phyloP scores from a whole-genome alignment of 2,329 filamentous ascomycete species.

The Alternaria burnsii region DNA sequence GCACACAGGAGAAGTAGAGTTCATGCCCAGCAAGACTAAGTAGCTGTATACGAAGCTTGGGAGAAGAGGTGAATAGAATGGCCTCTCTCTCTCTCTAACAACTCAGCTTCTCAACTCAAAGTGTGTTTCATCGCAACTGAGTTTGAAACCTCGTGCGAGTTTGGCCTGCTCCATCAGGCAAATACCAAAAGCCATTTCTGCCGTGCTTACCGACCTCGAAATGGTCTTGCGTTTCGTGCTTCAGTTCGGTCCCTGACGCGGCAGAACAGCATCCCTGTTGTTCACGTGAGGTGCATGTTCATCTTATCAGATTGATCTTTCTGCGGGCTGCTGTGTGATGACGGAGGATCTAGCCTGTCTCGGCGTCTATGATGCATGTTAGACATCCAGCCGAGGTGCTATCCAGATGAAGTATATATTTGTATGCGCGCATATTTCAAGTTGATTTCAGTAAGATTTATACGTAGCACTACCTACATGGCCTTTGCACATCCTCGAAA shows the following conservation, averaged over 20 bases:
- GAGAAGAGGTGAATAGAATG: not conserved
- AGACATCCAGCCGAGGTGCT: not conserved
- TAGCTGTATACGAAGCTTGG: not conserved
- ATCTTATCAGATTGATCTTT: conserved; percentile 38
- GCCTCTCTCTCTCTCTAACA: not conserved
- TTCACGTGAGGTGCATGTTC: conserved; percentile 17
- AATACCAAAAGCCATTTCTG: conserved; percentile 10
- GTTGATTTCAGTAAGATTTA: not conserved
- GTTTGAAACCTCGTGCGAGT: conserved; percentile 28
- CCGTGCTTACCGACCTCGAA: not conserved
- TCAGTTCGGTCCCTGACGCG: not conserved
- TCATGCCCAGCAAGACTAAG: not conserved
- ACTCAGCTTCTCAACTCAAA: not conserved
- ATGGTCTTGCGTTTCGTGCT: conserved; percentile 22
- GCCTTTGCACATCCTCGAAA: no score
- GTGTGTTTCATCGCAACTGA: conserved; percentile 18
- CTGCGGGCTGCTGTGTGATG: not conserved
- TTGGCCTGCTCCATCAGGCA: conserved; percentile 23
- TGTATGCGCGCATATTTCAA: not conserved
- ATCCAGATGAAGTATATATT: not conserved
- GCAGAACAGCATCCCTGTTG: not conserved
- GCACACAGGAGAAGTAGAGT: not conserved
- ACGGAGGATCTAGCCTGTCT: conserved; percentile 32
- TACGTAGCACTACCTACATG: not conserved
- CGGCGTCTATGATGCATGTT: conserved; percentile 13